A percentile compares a stretch with the other conserved stretches of the same genome.
These are phyloP conservation scores for Chalciporus sphaerocephalus DNA, from an alignment of 768 basidiomycete genomes.

Conservation along the genomic window DNA sequence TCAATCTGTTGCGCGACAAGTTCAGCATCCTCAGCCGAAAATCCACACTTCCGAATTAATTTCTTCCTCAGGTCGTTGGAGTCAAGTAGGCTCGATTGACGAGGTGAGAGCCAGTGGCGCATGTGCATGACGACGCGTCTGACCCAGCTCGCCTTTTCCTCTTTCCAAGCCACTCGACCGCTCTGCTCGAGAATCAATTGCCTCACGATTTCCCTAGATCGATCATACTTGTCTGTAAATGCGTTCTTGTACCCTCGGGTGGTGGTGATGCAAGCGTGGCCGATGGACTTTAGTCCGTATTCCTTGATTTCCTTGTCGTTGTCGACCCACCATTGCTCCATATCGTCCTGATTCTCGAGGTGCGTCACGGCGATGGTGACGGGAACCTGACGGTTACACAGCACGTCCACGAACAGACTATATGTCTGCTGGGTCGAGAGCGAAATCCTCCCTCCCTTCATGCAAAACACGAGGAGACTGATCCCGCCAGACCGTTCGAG, in stretches of 20 bases:
- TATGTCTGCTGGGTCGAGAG: slow-evolving; percentile 26
- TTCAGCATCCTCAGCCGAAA: slow-evolving; percentile 19
- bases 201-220: slow-evolving; percentile 27
- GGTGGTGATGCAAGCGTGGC: slow-evolving; percentile 40
- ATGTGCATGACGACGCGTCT: slow-evolving; percentile 24
- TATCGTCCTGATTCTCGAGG: slow-evolving; percentile 30
- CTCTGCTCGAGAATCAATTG: slow-evolving; percentile 18
- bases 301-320: slow-evolving; percentile 33
- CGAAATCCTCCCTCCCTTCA: slow-evolving; percentile 26
- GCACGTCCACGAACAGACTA: slow-evolving; percentile 35
- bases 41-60: slow-evolving; percentile 21
- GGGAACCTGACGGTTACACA: slow-evolving; percentile 33
- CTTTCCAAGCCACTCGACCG: slow-evolving; percentile 16
- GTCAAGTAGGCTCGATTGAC: slow-evolving; percentile 10
- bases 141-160: slow-evolving; percentile 25
- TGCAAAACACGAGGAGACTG: slow-evolving; percentile 30
- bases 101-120: slow-evolving; percentile 21
- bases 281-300: slow-evolving; percentile 33
- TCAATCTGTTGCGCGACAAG: slow-evolving; percentile 18
- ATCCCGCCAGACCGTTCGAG: slow-evolving; percentile 26
- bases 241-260: slow-evolving; percentile 20
- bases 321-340: slow-evolving; percentile 39
- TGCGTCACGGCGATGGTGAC: slow-evolving; percentile 34
- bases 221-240: slow-evolving; percentile 30
- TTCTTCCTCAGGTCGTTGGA: slow-evolving; percentile 18